Conservation (phyloP, 257 asterid species). For the Solanum verrucosum region DNA sequence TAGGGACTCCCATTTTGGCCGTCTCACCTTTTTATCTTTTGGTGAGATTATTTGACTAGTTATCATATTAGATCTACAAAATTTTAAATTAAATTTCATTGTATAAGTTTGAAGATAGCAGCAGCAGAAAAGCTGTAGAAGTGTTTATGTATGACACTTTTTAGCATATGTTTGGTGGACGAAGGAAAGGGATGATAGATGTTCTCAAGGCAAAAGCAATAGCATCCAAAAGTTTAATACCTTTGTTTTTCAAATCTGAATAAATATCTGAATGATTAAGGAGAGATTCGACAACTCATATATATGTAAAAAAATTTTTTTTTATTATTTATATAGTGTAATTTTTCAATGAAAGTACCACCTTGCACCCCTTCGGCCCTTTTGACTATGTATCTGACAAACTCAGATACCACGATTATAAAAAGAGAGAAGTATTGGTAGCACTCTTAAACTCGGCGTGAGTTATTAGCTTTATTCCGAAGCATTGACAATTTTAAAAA, state of each 20-base stretch:
- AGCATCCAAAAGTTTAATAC: too few species aligned
- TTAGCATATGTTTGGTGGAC: background rate
- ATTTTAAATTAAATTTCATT: background rate
- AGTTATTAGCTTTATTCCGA: too few species aligned
- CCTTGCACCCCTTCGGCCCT: background rate
- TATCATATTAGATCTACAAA: background rate
- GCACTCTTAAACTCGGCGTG: too few species aligned
- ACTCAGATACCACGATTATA: background rate
- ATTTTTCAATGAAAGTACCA: background rate
- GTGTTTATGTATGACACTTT: background rate
- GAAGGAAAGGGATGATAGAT: too few species aligned
- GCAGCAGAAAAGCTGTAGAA: background rate
- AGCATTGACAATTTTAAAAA: fast-evolving
- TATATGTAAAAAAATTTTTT: too few species aligned
- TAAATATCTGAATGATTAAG: too few species aligned
- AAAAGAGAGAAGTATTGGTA: too few species aligned
- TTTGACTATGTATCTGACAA: fast-evolving
- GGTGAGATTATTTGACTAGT: too few species aligned
- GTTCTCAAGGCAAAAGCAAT: too few species aligned
- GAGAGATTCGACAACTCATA: too few species aligned
- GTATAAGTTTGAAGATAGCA: background rate
- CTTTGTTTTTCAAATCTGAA: too few species aligned
- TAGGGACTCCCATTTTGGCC: background rate
- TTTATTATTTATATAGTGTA: background rate
- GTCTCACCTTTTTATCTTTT: too few species aligned